Percentiles rank a stretch among this genome's conserved stretches.
phyloP scores from a whole-genome alignment of 495 filamentous ascomycete genomes.

The Parmelia sp. region DNA sequence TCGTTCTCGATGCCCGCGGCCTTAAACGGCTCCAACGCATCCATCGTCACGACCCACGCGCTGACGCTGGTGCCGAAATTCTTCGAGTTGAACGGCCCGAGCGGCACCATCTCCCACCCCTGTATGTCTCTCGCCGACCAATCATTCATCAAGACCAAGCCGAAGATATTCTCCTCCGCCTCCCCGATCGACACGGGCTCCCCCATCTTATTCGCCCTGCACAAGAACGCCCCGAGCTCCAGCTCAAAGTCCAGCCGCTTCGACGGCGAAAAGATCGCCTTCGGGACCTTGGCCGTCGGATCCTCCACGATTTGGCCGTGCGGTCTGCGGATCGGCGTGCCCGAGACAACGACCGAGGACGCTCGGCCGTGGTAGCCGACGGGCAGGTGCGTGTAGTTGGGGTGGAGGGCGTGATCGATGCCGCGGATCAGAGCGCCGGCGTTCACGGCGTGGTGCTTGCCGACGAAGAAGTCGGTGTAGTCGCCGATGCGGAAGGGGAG shows the following conservation, averaged over 20 bases:
- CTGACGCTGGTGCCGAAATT: slow-evolving; percentile 89
- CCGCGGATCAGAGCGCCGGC: slow-evolving; percentile 81
- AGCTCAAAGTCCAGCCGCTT: slow-evolving; percentile 78
- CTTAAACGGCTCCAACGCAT: slow-evolving; percentile 73
- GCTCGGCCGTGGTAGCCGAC: slow-evolving; percentile 84
- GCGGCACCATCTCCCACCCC: slow-evolving; percentile 79
- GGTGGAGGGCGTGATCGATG: slow-evolving; percentile 69
- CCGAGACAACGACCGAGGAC: slow-evolving; percentile 70
- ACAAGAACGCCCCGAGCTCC: slow-evolving; percentile 79
- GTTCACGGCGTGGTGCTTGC: slow-evolving; percentile 78
- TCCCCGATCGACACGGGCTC: slow-evolving; percentile 54
- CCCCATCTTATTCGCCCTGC: slow-evolving; percentile 59
- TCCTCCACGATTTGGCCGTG: slow-evolving; percentile 74
- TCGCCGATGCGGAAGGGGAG: slow-evolving; percentile 86
- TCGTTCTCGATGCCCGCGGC: slow-evolving; percentile 56
- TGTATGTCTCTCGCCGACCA: slow-evolving; percentile 93
- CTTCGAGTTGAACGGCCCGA: slow-evolving; percentile 86
- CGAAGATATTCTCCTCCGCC: slow-evolving; percentile 76
- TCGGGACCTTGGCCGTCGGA: slow-evolving; percentile 52
- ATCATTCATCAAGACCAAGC: slow-evolving; percentile 86
- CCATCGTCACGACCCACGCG: slow-evolving; percentile 80
- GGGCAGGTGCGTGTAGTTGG: slow-evolving; percentile 86
- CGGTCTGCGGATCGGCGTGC: slow-evolving; percentile 68
- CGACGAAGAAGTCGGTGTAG: slow-evolving; percentile 98
- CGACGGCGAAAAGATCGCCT: slow-evolving; percentile 57